Base-by-base conservation (phyloP, 805 yeast species). In the Barnettozyma sucrosica region DNA sequence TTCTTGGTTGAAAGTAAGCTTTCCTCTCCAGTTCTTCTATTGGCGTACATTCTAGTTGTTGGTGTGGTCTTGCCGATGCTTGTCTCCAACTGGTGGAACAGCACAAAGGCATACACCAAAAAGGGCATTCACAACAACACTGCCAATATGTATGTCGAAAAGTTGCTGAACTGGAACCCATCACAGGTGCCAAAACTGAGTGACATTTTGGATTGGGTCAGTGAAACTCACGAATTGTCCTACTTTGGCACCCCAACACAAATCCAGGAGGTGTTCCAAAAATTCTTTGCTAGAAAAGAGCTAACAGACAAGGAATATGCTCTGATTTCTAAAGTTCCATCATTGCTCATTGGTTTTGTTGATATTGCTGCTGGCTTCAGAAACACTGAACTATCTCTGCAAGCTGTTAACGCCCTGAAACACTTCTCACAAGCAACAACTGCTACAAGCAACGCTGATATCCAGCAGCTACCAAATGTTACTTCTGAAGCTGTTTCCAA, bases 81-180 rank as follows among this genome's bases (percentile, higher is more conserved):
- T 41, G 98, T 95, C 26, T 85, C 89, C 36, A 70, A 72, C 25
- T 92, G 97, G 97, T 93, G 99, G 99, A 71, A 72, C 41, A 81
- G 79, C 46, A 88, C 89, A 45, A 85, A 84, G 62, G 70, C 84
- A 3, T 81, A 80, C 60, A 93, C 97, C 24, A 86, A 83, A 56
- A 80, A 79, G 55, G 97, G 96, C 4, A 72, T 93, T 50, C 87
- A 86, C 54, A 81, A 85, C 43, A 77, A 79, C 24, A 85, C 98
- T n/a, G 96, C 99, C 5, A 77, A 86, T 4, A 62, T 71, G 47
- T 87, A 85, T 60, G 81, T 87, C 41, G 83, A 85, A 56, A 74
- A 77, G 53, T 66, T 89, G 61, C 76, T 88, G 51, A 90, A 89
- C 66, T 77, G 76, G 61, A 81, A 80, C 60, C 92, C 93, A 10